Percentiles rank a stretch among this genome's conserved stretches.
Evolutionary conservation across 2,329 filamentous ascomycete species (phyloP).

Genomic region (Ceratocystis smalleyi): DNA sequence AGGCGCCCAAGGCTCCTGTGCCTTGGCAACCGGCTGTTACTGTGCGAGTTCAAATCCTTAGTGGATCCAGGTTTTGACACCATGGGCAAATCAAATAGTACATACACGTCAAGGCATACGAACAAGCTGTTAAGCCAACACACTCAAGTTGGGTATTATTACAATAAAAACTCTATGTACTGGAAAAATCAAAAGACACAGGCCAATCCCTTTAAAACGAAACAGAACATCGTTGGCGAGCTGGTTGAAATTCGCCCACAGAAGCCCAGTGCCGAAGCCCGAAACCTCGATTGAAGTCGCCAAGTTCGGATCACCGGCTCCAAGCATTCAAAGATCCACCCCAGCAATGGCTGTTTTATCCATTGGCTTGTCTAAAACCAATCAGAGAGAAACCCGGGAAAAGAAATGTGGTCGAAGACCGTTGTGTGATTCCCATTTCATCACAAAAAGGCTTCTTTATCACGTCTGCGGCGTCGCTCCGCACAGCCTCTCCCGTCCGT

Average conservation of each 20-base stretch:
- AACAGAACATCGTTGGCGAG: background rate
- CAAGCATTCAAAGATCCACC: background rate
- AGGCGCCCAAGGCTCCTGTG: too few species aligned
- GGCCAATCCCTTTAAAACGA: background rate
- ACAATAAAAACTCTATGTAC: slow-evolving; percentile 17
- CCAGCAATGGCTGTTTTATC: background rate
- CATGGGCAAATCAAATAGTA: background rate
- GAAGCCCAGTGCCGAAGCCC: background rate
- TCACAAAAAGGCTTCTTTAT: background rate
- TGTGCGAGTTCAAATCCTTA: rapidly evolving
- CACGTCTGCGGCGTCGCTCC: background rate
- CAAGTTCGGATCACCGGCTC: background rate
- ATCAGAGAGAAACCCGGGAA: background rate
- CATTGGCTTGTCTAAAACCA: background rate
- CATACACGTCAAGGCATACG: background rate
- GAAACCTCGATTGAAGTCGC: background rate
- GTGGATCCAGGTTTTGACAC: background rate
- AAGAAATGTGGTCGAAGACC: background rate
- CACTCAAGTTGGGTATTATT: slow-evolving; percentile 17
- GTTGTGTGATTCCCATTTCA: background rate
- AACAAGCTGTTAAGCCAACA: slow-evolving; percentile 15
- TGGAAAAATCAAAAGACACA: slow-evolving; percentile 9
- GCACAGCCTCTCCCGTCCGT: background rate
- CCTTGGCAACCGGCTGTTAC: too few species aligned
- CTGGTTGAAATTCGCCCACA: background rate